Base-by-base conservation (phyloP, 257 asterid genomes). In the Rubia yunnanensis region DNA sequence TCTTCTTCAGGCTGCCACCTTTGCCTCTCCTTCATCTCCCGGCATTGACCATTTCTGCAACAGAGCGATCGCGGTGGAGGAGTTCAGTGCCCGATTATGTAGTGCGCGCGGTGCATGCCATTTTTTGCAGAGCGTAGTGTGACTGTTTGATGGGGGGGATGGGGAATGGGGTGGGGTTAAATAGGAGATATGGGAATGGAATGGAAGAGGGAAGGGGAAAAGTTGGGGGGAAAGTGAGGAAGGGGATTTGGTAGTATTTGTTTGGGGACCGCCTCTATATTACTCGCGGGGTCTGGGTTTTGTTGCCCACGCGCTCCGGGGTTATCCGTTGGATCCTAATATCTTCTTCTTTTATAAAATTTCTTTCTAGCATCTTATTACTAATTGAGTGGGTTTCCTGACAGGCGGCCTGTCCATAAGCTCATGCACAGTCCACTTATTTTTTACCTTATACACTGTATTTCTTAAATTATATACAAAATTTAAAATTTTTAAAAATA, bases 1-100 rank as follows among this genome's bases (percentile, higher is more conserved):
- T 86, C 94, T 86, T 84, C 95, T 82, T 84, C 95, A 18, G 95
- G 85, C 44, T 83, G 89, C 95, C 98, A 88, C 75, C 96, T 74
- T 80, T 91, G 98, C 44, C 94, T 74, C 72, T 88, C 95, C 79
- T 85, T 86, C 96, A 85, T 84, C 74, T 76, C 85, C 77, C 31
- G 11, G 27, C 63, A 46, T 54, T 63, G 44, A 55, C 66, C 60
- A 55, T 57, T 57, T 60, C 66, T 74, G 60, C 65, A 38, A 38
- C 9, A 31, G 23, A 17, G 18, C 22, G 50, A 4, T 8, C 7
- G 36, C n/a, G n/a, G n/a, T n/a, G n/a, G n/a, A n/a, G n/a, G n/a
- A n/a, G n/a, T n/a, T n/a, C n/a, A n/a, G n/a, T n/a, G n/a, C n/a
- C n/a, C n/a, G n/a, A n/a, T n/a, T n/a, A n/a, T n/a, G n/a, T n/a